phyloP scores from a whole-genome alignment of 2,329 filamentous ascomycete species.

The Arthrobotrys sphaeroides region DNA sequence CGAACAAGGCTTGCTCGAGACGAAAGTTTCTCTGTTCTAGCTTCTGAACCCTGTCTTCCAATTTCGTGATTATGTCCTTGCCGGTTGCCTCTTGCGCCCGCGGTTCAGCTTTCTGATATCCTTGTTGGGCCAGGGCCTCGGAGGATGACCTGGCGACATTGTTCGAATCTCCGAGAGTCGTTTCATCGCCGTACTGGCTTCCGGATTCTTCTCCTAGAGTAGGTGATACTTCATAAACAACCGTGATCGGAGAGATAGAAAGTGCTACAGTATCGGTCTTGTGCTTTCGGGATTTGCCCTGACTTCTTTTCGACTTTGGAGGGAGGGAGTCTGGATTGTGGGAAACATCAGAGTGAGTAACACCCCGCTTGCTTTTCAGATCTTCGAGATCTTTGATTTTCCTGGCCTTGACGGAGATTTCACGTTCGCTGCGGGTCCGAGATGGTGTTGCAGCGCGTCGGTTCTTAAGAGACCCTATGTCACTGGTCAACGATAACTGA shows the following conservation, averaged over 20 bases:
- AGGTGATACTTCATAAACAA: slow-evolving; percentile 46
- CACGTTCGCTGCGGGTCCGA: slow-evolving; percentile 39
- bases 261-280: slow-evolving; percentile 5
- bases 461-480: slow-evolving; percentile 35
- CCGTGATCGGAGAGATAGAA: slow-evolving; percentile 28
- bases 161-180: not conserved
- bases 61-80: not conserved
- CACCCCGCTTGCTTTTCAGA: slow-evolving; percentile 20
- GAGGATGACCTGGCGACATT: slow-evolving; percentile 26
- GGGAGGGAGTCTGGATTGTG: not conserved
- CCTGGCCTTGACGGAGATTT: slow-evolving; percentile 42
- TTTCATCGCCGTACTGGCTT: slow-evolving; percentile 2
- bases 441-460: slow-evolving; percentile 17
- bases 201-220: not conserved
- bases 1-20: slow-evolving; percentile 57
- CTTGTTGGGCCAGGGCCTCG: slow-evolving; percentile 19
- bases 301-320: slow-evolving; percentile 6
- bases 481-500: slow-evolving; percentile 35
- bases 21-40: slow-evolving; percentile 57
- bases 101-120: slow-evolving; percentile 1
- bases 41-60: slow-evolving; percentile 55
- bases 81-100: not conserved
- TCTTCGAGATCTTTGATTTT: slow-evolving; percentile 48
- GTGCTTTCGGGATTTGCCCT: slow-evolving; percentile 19
- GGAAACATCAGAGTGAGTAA: not conserved